These are phyloP conservation scores for Mucor lusitanicus DNA, from an alignment of 371 early-diverging fungal genomes.

Conservation along the genomic window DNA sequence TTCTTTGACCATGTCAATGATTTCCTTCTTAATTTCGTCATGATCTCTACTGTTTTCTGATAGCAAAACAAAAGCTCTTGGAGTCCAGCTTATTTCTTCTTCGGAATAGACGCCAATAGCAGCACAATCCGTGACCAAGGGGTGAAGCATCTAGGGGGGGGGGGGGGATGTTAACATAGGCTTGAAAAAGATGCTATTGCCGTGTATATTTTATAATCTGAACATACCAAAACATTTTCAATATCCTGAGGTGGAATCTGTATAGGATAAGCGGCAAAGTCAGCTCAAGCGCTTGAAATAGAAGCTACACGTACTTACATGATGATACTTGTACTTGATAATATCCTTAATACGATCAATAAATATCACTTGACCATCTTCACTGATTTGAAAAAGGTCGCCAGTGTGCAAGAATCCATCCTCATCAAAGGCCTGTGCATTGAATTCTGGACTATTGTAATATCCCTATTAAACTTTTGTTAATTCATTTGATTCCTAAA, in stretches of 20 bases:
- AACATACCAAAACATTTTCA: constrained; percentile 9
- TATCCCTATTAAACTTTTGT: constrained; percentile 41
- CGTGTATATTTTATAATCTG: too few relatives aligned
- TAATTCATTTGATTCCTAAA: neutral
- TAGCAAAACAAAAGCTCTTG: constrained; percentile 67
- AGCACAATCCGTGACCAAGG: constrained; percentile 68
- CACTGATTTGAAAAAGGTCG: constrained; percentile 65
- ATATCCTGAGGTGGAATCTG: constrained; percentile 10
- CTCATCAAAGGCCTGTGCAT: constrained; percentile 52
- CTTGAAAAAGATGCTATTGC: neutral
- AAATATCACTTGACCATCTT: constrained; percentile 55
- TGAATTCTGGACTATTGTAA: constrained; percentile 58
- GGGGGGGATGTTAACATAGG: too few relatives aligned
- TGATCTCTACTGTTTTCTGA: constrained; percentile 11
- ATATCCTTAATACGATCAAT: constrained; percentile 62
- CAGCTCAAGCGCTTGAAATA: neutral
- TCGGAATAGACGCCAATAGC: constrained; percentile 58
- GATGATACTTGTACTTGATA: constrained; percentile 59
- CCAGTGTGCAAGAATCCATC: constrained; percentile 79
- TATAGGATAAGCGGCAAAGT: neutral
- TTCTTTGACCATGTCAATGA: neutral
- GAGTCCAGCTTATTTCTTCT: constrained; percentile 66
- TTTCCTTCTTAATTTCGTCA: neutral
- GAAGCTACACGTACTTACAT: neutral
- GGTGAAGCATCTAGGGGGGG: constrained; percentile 33